Conservation (phyloP, 2,329 filamentous ascomycete species). For the Ascochyta lentis region DNA sequence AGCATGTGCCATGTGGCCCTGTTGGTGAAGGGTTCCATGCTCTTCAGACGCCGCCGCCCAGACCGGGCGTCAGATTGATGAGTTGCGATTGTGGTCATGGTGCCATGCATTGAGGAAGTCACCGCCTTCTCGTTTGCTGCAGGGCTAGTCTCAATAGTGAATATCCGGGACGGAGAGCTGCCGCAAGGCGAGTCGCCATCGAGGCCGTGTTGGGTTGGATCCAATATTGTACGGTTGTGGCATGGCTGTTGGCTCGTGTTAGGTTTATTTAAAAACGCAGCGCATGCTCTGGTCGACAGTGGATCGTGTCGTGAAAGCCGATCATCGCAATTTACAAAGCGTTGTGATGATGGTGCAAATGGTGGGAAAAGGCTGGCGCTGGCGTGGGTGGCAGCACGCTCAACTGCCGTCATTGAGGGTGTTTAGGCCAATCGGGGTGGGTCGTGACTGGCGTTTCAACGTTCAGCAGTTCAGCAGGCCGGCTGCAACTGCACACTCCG, state of each 20-base stretch:
- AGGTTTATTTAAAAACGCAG: conserved; percentile 19
- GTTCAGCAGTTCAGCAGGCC: conserved; percentile 6
- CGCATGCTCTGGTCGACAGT: conserved; percentile 2
- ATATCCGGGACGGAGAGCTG: conserved; percentile 12
- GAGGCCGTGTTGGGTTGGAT: conserved; percentile 7
- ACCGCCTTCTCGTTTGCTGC: conserved; percentile 10
- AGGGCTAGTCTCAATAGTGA: conserved; percentile 11
- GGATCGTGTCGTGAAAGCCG: conserved; percentile 12
- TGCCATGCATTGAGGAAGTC: conserved; percentile 14
- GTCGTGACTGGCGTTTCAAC: conserved; percentile 26
- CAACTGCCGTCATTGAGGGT: conserved; percentile 5
- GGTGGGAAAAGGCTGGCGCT: conserved; percentile 1
- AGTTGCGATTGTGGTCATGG: conserved; percentile 11
- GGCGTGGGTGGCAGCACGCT: neutral
- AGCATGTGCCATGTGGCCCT: neutral
- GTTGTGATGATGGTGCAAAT: neutral
- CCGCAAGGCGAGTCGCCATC: conserved; percentile 15
- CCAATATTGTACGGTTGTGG: conserved; percentile 13
- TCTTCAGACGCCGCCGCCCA: conserved; percentile 5
- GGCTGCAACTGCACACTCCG: conserved; percentile 10
- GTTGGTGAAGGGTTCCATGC: conserved; percentile 7
- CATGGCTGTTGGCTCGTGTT: conserved; percentile 12
- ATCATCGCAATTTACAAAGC: conserved; percentile 9
- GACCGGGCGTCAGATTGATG: conserved; percentile 15
- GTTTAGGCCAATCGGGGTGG: conserved; percentile 5